Evolutionary conservation across 768 basidiomycete species (phyloP), one percentile per base, ranked within the genome.

Genomic region (Astraeus odoratus): DNA sequence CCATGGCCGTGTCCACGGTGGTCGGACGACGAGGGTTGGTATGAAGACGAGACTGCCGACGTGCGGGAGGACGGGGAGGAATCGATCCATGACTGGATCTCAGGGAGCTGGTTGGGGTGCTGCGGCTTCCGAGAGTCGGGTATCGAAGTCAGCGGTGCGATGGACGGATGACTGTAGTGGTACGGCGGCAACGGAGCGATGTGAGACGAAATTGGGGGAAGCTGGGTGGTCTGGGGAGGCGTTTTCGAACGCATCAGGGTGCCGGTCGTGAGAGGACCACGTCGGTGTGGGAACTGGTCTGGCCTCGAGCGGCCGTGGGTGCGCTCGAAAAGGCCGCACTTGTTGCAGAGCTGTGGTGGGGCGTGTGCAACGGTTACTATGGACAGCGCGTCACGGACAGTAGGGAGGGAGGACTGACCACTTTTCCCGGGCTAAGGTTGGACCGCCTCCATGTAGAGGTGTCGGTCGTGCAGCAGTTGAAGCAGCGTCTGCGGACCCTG

Each of bases 401-500:
- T 24, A 22, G 2, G 30, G 2, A 34, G 4, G 46, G 23, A 23
- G 27, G 5, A 54, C 75, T 47, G 51, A 75, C 75, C 53, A 89
- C 86, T 76, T 89, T 89, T 22, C 86, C 86, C 1, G 85, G 86
- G 47, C 77, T 81, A 47, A 89, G 74, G 56, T 84, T 86, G 13
- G 78, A 80, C 48, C 86, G 66, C 27, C 86, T 66, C 86, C 86
- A 89, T 20, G 86, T 88, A 40, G 81, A 82, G 25, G 87, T 88
- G 51, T 89, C 86, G 12, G 86, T 87, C 20, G 86, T 88, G 60
- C 82, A 81, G 63, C 86, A 89, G 60, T 89, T 89, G 74, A 83
- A 88, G 63, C 86, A 89, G 38, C 85, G 69, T 29, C 86, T 66
- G 22, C 86, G 74, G 39, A 89, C 81, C 31, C 84, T 74, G 58